phyloP scores from a whole-genome alignment of 768 basidiomycete species.

The Mycena vitilis region DNA sequence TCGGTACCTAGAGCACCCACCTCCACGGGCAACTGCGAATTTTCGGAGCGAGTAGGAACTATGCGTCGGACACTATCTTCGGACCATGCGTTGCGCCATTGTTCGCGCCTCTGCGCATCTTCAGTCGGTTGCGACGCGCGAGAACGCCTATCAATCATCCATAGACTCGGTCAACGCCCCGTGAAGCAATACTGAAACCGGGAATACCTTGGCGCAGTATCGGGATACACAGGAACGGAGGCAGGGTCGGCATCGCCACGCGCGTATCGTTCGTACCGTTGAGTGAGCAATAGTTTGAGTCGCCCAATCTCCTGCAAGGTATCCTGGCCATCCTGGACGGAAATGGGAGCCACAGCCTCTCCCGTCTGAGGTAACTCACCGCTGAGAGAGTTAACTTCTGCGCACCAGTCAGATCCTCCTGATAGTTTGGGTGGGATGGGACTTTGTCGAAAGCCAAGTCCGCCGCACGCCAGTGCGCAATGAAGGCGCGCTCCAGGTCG shows the following conservation, averaged over 20 bases:
- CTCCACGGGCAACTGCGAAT: too few relatives aligned
- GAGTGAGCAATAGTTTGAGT: neutral
- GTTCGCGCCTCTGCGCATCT: neutral
- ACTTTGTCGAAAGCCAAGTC: neutral
- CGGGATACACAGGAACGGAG: neutral
- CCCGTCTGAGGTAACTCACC: neutral
- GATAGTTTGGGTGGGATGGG: neutral
- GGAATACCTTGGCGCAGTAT: neutral
- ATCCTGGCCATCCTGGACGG: neutral
- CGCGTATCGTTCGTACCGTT: conserved; percentile 1
- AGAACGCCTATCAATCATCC: neutral
- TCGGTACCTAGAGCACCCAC: too few relatives aligned
- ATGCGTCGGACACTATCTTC: neutral
- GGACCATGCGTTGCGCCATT: neutral
- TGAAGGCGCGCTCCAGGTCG: neutral
- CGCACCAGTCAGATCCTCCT: neutral
- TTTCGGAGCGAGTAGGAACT: too few relatives aligned
- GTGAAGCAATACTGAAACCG: neutral
- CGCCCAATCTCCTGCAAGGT: neutral
- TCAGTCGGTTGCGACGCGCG: neutral
- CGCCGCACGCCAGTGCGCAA: neutral
- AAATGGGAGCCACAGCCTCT: too few relatives aligned
- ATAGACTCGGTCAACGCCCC: too few relatives aligned
- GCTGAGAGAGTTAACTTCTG: neutral
- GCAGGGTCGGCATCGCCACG: neutral